Evolutionary conservation across 2,329 filamentous ascomycete species (phyloP).

Genomic region (Paecilomyces sp.): DNA sequence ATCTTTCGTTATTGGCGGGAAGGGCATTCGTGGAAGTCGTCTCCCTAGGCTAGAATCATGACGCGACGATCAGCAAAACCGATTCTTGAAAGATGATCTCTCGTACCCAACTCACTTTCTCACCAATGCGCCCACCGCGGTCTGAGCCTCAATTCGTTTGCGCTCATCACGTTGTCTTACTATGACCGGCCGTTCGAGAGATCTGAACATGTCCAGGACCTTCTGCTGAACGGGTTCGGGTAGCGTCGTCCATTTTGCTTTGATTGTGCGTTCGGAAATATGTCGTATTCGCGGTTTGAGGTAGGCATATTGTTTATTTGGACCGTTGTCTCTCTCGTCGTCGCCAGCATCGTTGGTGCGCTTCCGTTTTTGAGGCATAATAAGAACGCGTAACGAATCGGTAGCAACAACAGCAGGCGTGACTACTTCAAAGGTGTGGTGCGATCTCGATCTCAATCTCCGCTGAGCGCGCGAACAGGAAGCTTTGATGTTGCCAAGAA

Average conservation of each 20-base stretch:
- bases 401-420: background rate
- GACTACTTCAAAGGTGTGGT: background rate
- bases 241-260: constrained; percentile 39
- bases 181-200: constrained; percentile 37
- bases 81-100: background rate
- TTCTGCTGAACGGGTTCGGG: constrained; percentile 36
- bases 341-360: constrained; percentile 13
- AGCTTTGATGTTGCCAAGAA: background rate
- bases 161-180: constrained; percentile 34
- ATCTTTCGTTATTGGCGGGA: constrained; percentile 36
- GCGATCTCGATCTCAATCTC: background rate
- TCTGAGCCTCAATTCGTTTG: constrained; percentile 36
- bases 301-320: constrained; percentile 28
- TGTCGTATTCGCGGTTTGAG: constrained; percentile 35
- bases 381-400: background rate
- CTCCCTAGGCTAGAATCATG: constrained; percentile 24
- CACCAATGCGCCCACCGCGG: constrained; percentile 32
- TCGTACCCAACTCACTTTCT: constrained; percentile 26
- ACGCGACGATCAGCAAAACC: background rate
- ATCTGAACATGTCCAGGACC: constrained; percentile 33
- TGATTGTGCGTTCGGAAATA: constrained; percentile 36
- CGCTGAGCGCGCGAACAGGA: background rate
- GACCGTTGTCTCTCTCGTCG: constrained; percentile 8
- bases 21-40: constrained; percentile 39
- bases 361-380: constrained; percentile 18